These are phyloP conservation scores for Amanita molliuscula DNA, from an alignment of 768 basidiomycete genomes.

Conservation along the genomic window DNA sequence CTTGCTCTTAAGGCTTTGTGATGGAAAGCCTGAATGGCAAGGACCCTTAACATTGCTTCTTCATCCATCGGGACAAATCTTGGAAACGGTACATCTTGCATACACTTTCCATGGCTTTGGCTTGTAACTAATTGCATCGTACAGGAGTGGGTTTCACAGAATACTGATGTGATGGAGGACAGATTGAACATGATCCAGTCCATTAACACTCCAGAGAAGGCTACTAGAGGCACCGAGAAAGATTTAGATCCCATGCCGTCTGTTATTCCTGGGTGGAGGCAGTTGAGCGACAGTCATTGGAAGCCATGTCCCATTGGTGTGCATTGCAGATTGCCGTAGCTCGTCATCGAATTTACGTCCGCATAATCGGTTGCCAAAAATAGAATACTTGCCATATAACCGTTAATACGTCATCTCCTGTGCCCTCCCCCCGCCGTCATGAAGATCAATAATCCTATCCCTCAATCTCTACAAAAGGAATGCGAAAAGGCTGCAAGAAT, in stretches of 20 bases:
- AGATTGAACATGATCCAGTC: slow-evolving; percentile 25
- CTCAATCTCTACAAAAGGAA: slow-evolving; percentile 66
- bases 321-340: slow-evolving; percentile 12
- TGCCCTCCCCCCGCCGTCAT: slow-evolving; percentile 14
- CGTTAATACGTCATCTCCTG: not conserved
- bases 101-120: not conserved
- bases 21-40: slow-evolving; percentile 9
- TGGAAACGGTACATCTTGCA: slow-evolving; percentile 12
- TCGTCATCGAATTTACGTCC: not conserved
- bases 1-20: not conserved
- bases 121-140: not conserved
- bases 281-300: slow-evolving; percentile 36
- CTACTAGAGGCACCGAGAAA: not conserved
- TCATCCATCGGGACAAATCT: slow-evolving; percentile 9
- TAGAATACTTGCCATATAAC: not conserved
- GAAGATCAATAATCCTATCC: slow-evolving; percentile 40
- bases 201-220: not conserved
- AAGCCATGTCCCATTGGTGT: slow-evolving; percentile 62
- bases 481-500: slow-evolving; percentile 84
- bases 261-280: slow-evolving; percentile 37
- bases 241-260: not conserved
- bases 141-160: slow-evolving; percentile 40
- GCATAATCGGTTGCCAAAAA: not conserved
- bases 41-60: slow-evolving; percentile 14
- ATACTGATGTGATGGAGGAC: slow-evolving; percentile 45